These are phyloP conservation scores for Fusarium sp. DNA, from an alignment of 2,329 filamentous ascomycete species.

Conservation along the genomic window DNA sequence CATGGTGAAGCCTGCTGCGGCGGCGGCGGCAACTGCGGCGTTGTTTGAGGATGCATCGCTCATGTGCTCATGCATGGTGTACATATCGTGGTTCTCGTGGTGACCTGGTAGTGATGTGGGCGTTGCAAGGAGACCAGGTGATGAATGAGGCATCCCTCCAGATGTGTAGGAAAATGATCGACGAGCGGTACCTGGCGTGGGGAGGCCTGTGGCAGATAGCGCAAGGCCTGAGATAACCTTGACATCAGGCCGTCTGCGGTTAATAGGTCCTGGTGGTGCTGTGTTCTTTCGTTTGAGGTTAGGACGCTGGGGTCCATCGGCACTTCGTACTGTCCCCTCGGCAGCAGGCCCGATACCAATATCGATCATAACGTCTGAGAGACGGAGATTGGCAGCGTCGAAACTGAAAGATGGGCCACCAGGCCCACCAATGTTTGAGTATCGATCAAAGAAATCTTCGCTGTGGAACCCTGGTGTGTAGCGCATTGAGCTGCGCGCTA, in stretches of 20 bases:
- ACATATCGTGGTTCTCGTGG: conserved; percentile 49
- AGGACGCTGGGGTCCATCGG: conserved; percentile 48
- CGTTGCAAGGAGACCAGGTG: conserved; percentile 54
- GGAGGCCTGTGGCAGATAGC: conserved; percentile 42
- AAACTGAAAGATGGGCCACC: conserved; percentile 72
- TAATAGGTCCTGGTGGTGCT: conserved; percentile 50
- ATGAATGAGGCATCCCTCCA: conserved; percentile 52
- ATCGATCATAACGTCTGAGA: conserved; percentile 74
- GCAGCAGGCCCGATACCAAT: conserved; percentile 67
- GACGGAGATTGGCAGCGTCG: conserved; percentile 78
- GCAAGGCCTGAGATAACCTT: conserved; percentile 48
- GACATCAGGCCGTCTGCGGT: conserved; percentile 55
- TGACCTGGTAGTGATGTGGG: conserved; percentile 53
- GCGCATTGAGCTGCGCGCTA: conserved; percentile 72
- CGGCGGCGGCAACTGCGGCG: conserved; percentile 51
- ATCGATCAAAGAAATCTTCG: conserved; percentile 89
- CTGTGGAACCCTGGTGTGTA: conserved; percentile 85
- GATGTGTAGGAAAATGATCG: conserved; percentile 53
- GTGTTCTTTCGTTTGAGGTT: conserved; percentile 64
- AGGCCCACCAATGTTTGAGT: conserved; percentile 66
- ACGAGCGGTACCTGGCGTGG: conserved; percentile 49
- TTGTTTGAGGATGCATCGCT: conserved; percentile 50
- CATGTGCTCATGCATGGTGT: conserved; percentile 50
- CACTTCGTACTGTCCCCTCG: conserved; percentile 57
- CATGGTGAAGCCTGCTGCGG: conserved; percentile 52